A percentile compares a stretch with the other conserved stretches of the same genome.
These are phyloP conservation scores for Basidiobolus meristosporus DNA, from an alignment of 371 early-diverging fungal species.

Conservation along the genomic window DNA sequence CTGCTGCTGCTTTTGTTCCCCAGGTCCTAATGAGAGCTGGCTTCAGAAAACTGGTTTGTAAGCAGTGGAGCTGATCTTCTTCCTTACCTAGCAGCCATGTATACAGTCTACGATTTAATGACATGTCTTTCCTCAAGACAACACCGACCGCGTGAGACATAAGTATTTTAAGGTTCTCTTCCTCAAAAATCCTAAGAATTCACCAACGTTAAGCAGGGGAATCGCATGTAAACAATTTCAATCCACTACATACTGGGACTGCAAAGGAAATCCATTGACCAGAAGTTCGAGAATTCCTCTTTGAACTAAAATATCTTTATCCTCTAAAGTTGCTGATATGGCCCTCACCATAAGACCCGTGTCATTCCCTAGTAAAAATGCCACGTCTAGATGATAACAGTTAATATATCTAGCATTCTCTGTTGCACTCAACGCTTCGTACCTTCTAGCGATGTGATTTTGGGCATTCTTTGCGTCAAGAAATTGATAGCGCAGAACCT, in stretches of 20 bases:
- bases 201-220: not conserved
- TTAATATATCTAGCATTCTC: not conserved
- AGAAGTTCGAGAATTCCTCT: conserved; percentile 69
- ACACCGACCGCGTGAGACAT: conserved; percentile 52
- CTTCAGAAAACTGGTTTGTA: too few species aligned
- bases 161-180: conserved; percentile 38
- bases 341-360: conserved; percentile 55
- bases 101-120: conserved; percentile 76
- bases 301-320: conserved; percentile 60
- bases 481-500: conserved; percentile 61
- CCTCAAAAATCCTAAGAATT: conserved; percentile 25
- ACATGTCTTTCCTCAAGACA: conserved; percentile 83
- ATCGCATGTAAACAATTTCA: not conserved
- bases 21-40: too few species aligned
- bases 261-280: conserved; percentile 53
- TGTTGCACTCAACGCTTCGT: not conserved
- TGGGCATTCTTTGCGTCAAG: conserved; percentile 50
- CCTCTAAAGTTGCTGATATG: conserved; percentile 46
- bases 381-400: conserved; percentile 21
- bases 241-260: conserved; percentile 20
- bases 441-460: conserved; percentile 42
- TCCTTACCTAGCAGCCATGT: conserved; percentile 62
- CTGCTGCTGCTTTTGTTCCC: conserved; percentile 7
- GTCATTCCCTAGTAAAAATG: conserved; percentile 47
- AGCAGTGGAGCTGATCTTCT: too few species aligned